These are phyloP conservation scores for Ceratopteris richardii DNA, from an alignment of 75 land plant species.

Conservation along the genomic window DNA sequence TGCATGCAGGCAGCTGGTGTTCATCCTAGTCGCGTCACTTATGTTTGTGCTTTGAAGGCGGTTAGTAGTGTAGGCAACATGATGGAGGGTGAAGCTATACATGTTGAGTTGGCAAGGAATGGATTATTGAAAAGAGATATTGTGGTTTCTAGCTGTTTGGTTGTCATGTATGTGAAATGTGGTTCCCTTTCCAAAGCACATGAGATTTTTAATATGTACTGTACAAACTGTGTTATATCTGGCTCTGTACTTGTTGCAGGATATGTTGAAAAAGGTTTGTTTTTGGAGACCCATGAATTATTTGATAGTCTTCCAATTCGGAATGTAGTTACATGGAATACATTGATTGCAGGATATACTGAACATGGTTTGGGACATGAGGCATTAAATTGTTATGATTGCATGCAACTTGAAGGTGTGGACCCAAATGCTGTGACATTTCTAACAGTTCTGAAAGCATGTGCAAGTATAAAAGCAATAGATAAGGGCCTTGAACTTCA, in stretches of 20 bases:
- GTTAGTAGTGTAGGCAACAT: background rate
- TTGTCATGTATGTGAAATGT: conserved; percentile 4
- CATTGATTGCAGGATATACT: conserved; percentile 11
- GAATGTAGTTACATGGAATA: conserved; percentile 9
- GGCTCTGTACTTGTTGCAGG: background rate
- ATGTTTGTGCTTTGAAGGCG: conserved; percentile 1
- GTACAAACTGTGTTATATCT: background rate
- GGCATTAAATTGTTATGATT: background rate
- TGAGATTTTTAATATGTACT: background rate
- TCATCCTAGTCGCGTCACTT: background rate
- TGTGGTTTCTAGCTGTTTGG: background rate
- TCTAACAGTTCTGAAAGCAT: background rate
- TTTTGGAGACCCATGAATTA: background rate
- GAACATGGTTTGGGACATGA: conserved; percentile 9
- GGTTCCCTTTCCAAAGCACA: background rate
- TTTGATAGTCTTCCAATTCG: background rate
- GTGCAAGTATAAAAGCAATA: conserved; percentile 2
- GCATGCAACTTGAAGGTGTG: background rate
- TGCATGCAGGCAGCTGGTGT: background rate
- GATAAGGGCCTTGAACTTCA: conserved; percentile 3
- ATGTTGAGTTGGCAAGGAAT: background rate
- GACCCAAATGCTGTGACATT: background rate
- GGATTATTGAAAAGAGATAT: background rate
- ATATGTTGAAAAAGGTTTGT: background rate
- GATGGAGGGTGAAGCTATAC: background rate